Conservation (phyloP, 192 early-diverging fungal genomes). For the Coemansia sp. region DNA sequence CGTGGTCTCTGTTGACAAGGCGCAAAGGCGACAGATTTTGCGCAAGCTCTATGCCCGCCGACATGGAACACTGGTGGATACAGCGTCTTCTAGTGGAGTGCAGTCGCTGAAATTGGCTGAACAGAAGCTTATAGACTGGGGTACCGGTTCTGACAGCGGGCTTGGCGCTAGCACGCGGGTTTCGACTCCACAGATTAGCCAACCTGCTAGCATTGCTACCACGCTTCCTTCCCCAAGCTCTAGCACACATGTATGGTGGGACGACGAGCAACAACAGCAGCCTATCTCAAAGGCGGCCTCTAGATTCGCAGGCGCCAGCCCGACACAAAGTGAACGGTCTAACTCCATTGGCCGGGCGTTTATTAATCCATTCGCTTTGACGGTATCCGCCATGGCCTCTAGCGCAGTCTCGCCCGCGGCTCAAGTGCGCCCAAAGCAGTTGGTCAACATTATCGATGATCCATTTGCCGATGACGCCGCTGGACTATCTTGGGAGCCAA, state of each 20-base stretch:
- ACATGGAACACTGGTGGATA: conserved; percentile 7
- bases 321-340: background rate
- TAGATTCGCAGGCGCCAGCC: background rate
- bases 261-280: background rate
- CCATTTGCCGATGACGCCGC: conserved; percentile 41
- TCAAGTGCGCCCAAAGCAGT: background rate
- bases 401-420: background rate
- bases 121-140: conserved; percentile 45
- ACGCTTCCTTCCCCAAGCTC: conserved; percentile 42
- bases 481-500: conserved; percentile 36
- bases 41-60: conserved; percentile 35
- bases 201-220: background rate
- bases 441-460: conserved; percentile 18
- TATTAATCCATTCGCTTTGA: conserved; percentile 44
- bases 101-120: conserved; percentile 4
- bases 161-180: background rate
- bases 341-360: background rate
- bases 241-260: conserved; percentile 38
- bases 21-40: conserved; percentile 32
- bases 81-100: background rate
- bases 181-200: background rate
- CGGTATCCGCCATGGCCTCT: conserved; percentile 3
- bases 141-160: background rate
- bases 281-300: background rate
- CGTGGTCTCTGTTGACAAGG: conserved; percentile 49